phyloP scores from a whole-genome alignment of 495 filamentous ascomycete species.

The Chaetomidium leptoderma region DNA sequence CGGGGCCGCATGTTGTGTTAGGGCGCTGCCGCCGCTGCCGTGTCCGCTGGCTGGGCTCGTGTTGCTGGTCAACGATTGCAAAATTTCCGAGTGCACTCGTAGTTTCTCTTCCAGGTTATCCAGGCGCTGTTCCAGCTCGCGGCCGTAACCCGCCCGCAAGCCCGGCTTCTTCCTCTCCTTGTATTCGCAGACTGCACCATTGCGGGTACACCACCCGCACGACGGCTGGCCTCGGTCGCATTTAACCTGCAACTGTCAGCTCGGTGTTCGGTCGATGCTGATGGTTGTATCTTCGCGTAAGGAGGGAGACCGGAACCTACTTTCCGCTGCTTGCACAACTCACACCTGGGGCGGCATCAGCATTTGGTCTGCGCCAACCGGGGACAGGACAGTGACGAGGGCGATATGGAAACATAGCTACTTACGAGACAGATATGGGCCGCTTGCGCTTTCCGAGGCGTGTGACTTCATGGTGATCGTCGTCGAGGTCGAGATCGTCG shows the following conservation, averaged over 20 bases:
- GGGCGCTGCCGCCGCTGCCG: conserved; percentile 36
- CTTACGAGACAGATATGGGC: conserved; percentile 56
- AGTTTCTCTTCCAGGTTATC: conserved; percentile 52
- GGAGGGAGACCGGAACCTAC: conserved; percentile 36
- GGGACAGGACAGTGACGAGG: too few species aligned
- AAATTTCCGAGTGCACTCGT: conserved; percentile 46
- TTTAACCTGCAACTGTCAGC: conserved; percentile 53
- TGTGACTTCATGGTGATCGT: conserved; percentile 38
- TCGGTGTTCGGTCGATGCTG: background rate
- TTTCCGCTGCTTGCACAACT: conserved; percentile 80
- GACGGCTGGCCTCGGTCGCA: conserved; percentile 77
- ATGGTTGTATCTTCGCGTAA: background rate
- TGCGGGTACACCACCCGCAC: conserved; percentile 84
- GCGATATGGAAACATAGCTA: conserved; percentile 6
- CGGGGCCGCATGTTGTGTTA: conserved; percentile 45
- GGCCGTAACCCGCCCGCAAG: conserved; percentile 77
- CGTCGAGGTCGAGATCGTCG: conserved; percentile 40
- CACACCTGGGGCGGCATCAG: conserved; percentile 51
- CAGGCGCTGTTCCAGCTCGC: conserved; percentile 79
- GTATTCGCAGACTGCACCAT: conserved; percentile 73
- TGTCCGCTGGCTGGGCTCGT: conserved; percentile 35
- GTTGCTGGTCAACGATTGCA: conserved; percentile 32
- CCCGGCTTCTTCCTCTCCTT: conserved; percentile 83
- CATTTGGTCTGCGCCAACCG: background rate
- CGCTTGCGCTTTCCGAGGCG: conserved; percentile 50